phyloP scores from a whole-genome alignment of 768 basidiomycete species.

The Xerocomellus amylosporus region DNA sequence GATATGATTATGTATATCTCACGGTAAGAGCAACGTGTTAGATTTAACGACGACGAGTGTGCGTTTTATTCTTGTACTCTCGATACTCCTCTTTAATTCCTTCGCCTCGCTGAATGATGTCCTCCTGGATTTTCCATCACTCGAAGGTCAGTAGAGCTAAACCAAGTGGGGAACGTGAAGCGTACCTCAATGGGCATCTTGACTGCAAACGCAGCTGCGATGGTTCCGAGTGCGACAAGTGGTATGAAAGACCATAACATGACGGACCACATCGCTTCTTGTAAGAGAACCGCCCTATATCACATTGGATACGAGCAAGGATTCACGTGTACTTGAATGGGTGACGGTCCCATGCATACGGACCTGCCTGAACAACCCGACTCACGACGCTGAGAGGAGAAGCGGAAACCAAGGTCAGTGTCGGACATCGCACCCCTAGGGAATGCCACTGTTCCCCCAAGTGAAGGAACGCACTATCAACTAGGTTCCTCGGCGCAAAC shows the following conservation, averaged over 20 bases:
- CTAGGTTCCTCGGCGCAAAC: neutral
- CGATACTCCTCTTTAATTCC: conserved; percentile 15
- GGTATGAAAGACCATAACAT: conserved; percentile 29
- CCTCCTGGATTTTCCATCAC: conserved; percentile 16
- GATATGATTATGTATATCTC: no score
- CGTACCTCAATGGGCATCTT: conserved; percentile 31
- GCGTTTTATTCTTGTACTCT: conserved; percentile 18
- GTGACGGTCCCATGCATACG: conserved; percentile 32
- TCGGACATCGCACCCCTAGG: conserved; percentile 28
- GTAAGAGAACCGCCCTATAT: conserved; percentile 7
- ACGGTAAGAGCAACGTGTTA: no score
- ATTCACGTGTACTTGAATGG: conserved; percentile 27
- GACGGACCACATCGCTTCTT: conserved; percentile 9
- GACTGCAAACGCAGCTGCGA: conserved; percentile 10
- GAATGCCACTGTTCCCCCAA: conserved; percentile 24
- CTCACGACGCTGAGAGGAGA: conserved; percentile 21
- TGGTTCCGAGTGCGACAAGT: conserved; percentile 15
- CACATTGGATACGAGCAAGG: neutral
- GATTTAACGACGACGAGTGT: no score
- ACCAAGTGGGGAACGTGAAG: neutral
- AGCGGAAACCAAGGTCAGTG: neutral
- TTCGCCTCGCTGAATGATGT: conserved; percentile 19
- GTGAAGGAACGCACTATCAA: neutral
- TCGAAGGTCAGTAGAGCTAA: neutral
- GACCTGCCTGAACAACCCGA: conserved; percentile 28